phyloP scores from a whole-genome alignment of 2,329 filamentous ascomycete genomes.

The Epichloe festucae region DNA sequence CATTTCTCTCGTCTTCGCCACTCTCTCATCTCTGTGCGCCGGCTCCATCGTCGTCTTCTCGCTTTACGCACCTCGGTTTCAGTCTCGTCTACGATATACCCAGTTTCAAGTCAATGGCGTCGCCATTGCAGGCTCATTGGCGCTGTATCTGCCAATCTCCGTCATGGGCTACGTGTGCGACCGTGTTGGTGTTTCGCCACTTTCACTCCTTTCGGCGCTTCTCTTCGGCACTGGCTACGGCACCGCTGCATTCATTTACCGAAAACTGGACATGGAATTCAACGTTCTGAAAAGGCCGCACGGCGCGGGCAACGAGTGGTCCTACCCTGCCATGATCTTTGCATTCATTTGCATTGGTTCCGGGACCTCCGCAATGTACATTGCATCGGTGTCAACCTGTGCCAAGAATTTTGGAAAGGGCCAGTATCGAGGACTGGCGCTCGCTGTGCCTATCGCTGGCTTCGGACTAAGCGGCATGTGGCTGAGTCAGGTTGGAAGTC shows the following conservation, averaged over 20 bases:
- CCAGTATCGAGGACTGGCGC: constrained; percentile 73
- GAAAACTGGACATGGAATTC: constrained; percentile 34
- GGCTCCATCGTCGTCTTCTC: constrained; percentile 91
- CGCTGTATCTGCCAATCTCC: constrained; percentile 86
- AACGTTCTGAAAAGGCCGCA: constrained; percentile 20
- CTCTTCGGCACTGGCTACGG: constrained; percentile 75
- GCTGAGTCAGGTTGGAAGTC: constrained; percentile 77
- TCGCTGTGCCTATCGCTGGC: constrained; percentile 81
- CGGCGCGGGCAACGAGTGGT: constrained; percentile 40
- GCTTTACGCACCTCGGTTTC: constrained; percentile 83
- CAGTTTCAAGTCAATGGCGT: constrained; percentile 89
- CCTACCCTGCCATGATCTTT: constrained; percentile 71
- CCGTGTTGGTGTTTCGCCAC: constrained; percentile 64
- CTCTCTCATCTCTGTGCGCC: constrained; percentile 57
- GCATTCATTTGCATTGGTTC: constrained; percentile 74
- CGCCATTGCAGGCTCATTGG: constrained; percentile 73
- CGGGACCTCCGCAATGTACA: constrained; percentile 79
- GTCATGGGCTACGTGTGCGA: constrained; percentile 87
- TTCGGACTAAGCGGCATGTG: constrained; percentile 94
- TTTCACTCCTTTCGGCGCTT: constrained; percentile 58
- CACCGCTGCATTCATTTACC: constrained; percentile 68
- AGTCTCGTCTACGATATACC: constrained; percentile 72
- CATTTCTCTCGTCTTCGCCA: constrained; percentile 40
- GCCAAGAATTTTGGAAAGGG: constrained; percentile 96
- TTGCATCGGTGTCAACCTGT: constrained; percentile 82